Percentiles rank a stretch among this genome's conserved stretches.
Conservation (phyloP, 164 flowering plant genomes). For the Nymphaea thermarum region DNA sequence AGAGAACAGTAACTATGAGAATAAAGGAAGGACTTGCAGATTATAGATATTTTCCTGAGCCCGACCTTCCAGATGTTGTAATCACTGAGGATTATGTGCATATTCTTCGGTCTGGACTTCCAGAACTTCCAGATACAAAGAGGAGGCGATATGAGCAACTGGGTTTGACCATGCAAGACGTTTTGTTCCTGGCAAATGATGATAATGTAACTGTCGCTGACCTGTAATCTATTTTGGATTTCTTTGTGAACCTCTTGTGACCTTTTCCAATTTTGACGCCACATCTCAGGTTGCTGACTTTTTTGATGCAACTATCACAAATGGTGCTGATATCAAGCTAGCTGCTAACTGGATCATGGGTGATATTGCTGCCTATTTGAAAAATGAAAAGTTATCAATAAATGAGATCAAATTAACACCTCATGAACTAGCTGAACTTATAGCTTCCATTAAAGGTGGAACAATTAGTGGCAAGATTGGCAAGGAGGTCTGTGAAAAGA, state of each 20-base stretch:
- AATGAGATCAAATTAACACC: conserved; percentile 72
- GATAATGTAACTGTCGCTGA: conserved; percentile 35
- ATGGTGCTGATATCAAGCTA: conserved; percentile 80
- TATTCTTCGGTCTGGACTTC: conserved; percentile 41
- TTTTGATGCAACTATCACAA: conserved; percentile 63
- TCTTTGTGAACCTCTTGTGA: no score
- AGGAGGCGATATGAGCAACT: conserved; percentile 74
- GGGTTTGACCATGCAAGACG: conserved; percentile 92
- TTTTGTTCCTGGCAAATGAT: conserved; percentile 85
- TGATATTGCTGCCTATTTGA: conserved; percentile 86
- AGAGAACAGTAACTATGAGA: conserved; percentile 90
- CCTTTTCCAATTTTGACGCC: neutral
- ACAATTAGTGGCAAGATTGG: conserved; percentile 95
- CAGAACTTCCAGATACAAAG: conserved; percentile 76
- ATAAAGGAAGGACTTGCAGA: conserved; percentile 94
- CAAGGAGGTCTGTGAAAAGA: conserved; percentile 47
- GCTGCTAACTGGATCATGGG: conserved; percentile 98
- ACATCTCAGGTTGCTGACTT: conserved; percentile 60
- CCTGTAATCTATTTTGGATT: neutral
- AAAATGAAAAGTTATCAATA: conserved; percentile 63
- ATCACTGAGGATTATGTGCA: conserved; percentile 50
- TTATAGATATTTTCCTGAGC: conserved; percentile 94
- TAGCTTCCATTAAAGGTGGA: conserved; percentile 66
- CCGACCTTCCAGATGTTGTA: conserved; percentile 78
- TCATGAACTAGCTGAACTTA: conserved; percentile 64